Evolutionary conservation across 2,329 filamentous ascomycete species (phyloP), one percentile per base, ranked within the genome.

Genomic region (Byssochlamys sp.): DNA sequence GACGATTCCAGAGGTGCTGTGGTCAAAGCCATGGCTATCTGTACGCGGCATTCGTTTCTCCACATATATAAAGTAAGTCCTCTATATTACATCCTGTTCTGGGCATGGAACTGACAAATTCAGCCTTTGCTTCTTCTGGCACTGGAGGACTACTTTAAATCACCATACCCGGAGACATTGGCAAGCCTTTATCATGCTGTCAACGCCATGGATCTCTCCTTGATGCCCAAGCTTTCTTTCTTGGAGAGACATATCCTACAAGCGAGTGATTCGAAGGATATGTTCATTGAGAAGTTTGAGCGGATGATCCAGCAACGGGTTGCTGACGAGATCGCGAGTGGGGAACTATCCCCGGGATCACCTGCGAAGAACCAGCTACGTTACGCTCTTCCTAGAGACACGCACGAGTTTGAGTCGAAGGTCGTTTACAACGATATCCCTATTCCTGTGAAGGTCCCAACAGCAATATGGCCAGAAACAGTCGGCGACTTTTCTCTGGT

Each of bases 1-100:
- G 55, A 66, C 65, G 55, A 61, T 28, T 52, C 28, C 60, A 86
- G 94, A 81, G 94, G 94, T 58, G 94, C 94, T 24, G 82, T 96
- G 54, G 92, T 97, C 58, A 97, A 97, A 72, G 90, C 94, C 49
- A 99, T 99, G 94, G 94, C 94, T 29, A 96, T 99, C 65, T 99
- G 94, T 78, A 99, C 94, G 6, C 82, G 94, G 50, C 94, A 99
- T 78, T 91, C 94, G 2, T 99, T 99, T 74, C 77, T 99, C 64
- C 94, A 99, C 75, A 99, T 99, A 62, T 99, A 99, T 78, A 99
- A 99, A 82, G 89, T 88, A 71, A 63, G 78, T 58, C 27, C 57
- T 57, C 51, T 58, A 49, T 56, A 11, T 39, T 55, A 56, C 45
- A 29, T 39, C 57, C 24, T 39, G n/a, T 56, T 59, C 28, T 49